Base-by-base conservation (phyloP, 768 basidiomycete genomes). In the Calvatia gigantea region DNA sequence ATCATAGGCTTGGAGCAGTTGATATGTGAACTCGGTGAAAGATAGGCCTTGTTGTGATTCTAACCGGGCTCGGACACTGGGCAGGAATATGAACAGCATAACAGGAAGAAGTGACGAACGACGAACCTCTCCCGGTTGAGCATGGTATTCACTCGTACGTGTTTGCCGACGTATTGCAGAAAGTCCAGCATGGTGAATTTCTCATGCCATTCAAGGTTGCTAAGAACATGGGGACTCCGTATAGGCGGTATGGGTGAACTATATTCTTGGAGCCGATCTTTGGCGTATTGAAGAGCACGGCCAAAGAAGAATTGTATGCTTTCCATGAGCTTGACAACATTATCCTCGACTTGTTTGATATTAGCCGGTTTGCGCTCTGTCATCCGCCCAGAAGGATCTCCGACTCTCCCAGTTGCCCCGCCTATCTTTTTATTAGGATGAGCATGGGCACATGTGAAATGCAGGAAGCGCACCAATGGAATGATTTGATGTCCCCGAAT, bases 21-120 rank as follows among this genome's bases (percentile, higher is more conserved):
- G 97, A 69, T 99, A 99, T 3, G 91, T 86, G 72, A 99, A 98
- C 68, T 99, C 97, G 17, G 95, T 94, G 74, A 96, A 99, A n/a
- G 95, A 97, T 58, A 98, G 87, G 42, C 96, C 96, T 62, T 86
- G 82, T 58, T 87, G 84, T 0, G 91, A 85, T 5, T 76, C 73
- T 51, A 98, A 76, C 25, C 96, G 87, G 27, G 83, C 81, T 57
- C 87, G 87, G 33, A 97, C 94, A 61, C 95, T 97, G 58, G 5
- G 43, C 17, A 11, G 14, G 28, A 48, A 35, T 14, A 41, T 27
- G 19, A 23, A 21, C 14, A 39, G 6, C 17, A 28, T 41, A 14
- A 19, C 21, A 17, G 14, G 4, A 41, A 33, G 43, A 35, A 19
- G 23, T 17, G 17, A 17, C 14, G 1, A 28, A 31, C 11, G 23